Percentiles rank a stretch among this genome's conserved stretches.
phyloP scores from a whole-genome alignment of 768 basidiomycete genomes.

The Xerocomus potaroensis region DNA sequence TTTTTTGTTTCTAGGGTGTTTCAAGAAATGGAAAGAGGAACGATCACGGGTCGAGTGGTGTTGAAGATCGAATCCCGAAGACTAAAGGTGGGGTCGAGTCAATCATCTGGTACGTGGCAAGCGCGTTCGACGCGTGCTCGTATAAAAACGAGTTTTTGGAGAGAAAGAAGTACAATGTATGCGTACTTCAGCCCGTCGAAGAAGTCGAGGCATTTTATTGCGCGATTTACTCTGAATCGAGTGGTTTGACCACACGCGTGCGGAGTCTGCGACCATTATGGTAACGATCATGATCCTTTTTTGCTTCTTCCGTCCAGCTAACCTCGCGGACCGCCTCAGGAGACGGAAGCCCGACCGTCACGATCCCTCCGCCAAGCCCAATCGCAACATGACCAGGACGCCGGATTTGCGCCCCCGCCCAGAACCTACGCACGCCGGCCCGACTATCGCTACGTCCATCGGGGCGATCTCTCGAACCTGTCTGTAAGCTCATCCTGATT shows the following conservation, averaged over 20 bases:
- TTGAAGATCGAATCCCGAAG: no score
- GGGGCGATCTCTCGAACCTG: constrained; percentile 3
- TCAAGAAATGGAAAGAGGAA: no score
- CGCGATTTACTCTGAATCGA: neutral
- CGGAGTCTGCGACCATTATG: neutral
- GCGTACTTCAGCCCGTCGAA: no score
- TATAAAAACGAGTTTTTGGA: no score
- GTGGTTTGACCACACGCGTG: neutral
- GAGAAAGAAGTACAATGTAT: no score
- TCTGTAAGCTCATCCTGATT: constrained; percentile 11
- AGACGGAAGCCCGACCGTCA: constrained; percentile 7
- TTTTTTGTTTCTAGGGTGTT: no score
- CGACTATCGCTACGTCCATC: constrained; percentile 1
- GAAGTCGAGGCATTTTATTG: constrained; percentile 8
- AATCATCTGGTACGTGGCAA: no score
- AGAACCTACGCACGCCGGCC: constrained; percentile 2
- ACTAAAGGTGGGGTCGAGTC: no score
- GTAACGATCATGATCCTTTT: neutral
- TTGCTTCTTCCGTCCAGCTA: no score
- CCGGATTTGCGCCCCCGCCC: constrained; percentile 1
- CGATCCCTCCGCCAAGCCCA: neutral
- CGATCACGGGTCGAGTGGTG: no score
- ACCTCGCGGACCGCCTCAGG: constrained; percentile 1
- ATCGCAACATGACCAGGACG: neutral
- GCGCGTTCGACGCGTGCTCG: no score